A percentile compares a stretch with the other conserved stretches of the same genome.
Conservation (phyloP, 2,329 filamentous ascomycete species). For the Fusarium aywerte region DNA sequence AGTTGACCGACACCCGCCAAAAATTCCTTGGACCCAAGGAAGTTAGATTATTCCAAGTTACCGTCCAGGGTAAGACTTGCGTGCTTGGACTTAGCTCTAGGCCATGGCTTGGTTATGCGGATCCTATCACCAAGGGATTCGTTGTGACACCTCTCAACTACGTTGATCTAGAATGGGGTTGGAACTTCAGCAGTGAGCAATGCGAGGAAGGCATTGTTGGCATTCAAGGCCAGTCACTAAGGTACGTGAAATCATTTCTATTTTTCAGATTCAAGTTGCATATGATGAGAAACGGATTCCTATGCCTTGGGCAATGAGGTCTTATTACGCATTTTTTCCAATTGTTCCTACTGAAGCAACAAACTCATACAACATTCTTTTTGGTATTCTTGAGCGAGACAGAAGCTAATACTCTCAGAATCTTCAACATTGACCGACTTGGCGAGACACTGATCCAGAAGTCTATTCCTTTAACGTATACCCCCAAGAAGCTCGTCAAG, state of each 20-base stretch:
- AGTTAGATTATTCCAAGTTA: conserved; percentile 91
- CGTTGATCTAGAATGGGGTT: conserved; percentile 88
- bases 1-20: conserved; percentile 92
- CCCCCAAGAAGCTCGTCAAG: conserved; percentile 85
- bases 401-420: conserved; percentile 64
- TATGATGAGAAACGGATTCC: conserved; percentile 74
- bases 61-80: conserved; percentile 83
- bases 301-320: conserved; percentile 68
- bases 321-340: conserved; percentile 69
- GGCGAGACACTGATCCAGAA: conserved; percentile 88
- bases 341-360: conserved; percentile 95
- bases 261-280: conserved; percentile 50
- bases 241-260: conserved; percentile 66
- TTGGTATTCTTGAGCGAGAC: background rate
- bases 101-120: conserved; percentile 95
- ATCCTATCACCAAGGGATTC: conserved; percentile 86
- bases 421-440: conserved; percentile 90
- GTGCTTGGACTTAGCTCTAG: conserved; percentile 91
- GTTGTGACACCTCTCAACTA: conserved; percentile 94
- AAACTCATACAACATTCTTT: conserved; percentile 28
- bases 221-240: conserved; percentile 86
- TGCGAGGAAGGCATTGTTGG: conserved; percentile 94
- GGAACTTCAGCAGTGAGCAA: conserved; percentile 96
- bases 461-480: conserved; percentile 87
- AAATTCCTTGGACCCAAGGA: conserved; percentile 93